Evolutionary conservation across 2,329 filamentous ascomycete genomes (phyloP).

Genomic region (Xylaria arbuscula): DNA sequence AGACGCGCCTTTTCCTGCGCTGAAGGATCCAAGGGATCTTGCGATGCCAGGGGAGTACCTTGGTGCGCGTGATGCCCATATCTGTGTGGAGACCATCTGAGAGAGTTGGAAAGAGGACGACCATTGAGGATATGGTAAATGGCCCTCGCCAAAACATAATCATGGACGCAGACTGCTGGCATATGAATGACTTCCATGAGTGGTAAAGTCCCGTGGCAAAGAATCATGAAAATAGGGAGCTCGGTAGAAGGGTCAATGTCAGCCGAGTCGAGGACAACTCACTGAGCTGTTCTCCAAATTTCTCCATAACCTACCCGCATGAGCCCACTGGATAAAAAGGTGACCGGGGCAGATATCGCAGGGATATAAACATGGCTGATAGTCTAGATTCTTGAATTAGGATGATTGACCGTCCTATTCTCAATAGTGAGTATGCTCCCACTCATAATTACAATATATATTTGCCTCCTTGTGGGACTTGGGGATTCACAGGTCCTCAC

Average conservation of each 20-base stretch:
- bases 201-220: neutral
- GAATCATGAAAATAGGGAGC: conserved; percentile 3
- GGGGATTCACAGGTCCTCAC: conserved; percentile 48
- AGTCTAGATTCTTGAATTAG: conserved; percentile 3
- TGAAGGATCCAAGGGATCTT: neutral
- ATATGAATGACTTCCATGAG: neutral
- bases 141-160: neutral
- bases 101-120: neutral
- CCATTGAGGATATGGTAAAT: neutral
- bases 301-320: conserved; percentile 25
- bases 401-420: neutral
- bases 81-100: neutral
- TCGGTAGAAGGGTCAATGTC: conserved; percentile 33
- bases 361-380: conserved; percentile 22
- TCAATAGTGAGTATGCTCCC: conserved; percentile 15
- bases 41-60: neutral
- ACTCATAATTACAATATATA: conserved; percentile 17
- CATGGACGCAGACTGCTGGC: neutral
- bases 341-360: conserved; percentile 19
- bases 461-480: conserved; percentile 20
- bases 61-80: neutral
- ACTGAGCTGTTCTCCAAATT: conserved; percentile 27
- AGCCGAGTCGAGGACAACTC: conserved; percentile 24
- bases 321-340: conserved; percentile 12
- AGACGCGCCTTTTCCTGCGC: neutral